Base-by-base conservation (phyloP, 768 basidiomycete species). In the Inosperma sp. region DNA sequence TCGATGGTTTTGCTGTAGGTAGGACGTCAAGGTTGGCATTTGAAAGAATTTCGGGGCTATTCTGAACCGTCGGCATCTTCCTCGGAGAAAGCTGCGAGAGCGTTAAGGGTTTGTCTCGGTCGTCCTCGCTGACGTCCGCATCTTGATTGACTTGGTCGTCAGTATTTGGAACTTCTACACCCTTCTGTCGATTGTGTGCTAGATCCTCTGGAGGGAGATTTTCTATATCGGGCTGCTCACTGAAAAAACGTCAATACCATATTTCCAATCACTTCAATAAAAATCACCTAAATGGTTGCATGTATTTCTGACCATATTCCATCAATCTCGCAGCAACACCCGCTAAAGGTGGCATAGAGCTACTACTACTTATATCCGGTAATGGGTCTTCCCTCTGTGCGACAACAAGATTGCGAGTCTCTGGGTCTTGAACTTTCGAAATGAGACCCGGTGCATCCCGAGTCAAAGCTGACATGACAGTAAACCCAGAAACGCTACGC, bases 291-390 rank as follows among this genome's bases (percentile, higher is more conserved):
- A 72, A 71, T 52, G 73, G 67, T 60, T 59, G 63, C 55, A 74
- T 71, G 53, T 78, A 50, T 48, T 68, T 70, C 62, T 80, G 70
- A 50, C 75, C 72, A 53, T 76, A 78, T 54, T 71, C 71, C 58
- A 82, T 63, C 56, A 82, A 70, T 58, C 73, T 69, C 54, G 68
- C 72, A 49, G 78, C 75, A 56, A 77, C 67, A 37, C 72, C 73
- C 30, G 63, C 65, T 48, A 57, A 62, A 45, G 60, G 58, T 48
- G 59, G 59, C 34, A 52, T 55, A 34, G 60, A 58, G 52, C 58
- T 66, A 47, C 61, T 59, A 56, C 68, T 72, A 35, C 57, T 46
- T 35, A 62, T 56, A 27, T 51, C 49, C 8, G 45, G 27, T 10
- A 59, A 58, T 34, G 41, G 17, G 16, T 39, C 29, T 49, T 59